Base-by-base conservation (phyloP, 768 basidiomycete genomes). In the Multifurca ochricompacta region DNA sequence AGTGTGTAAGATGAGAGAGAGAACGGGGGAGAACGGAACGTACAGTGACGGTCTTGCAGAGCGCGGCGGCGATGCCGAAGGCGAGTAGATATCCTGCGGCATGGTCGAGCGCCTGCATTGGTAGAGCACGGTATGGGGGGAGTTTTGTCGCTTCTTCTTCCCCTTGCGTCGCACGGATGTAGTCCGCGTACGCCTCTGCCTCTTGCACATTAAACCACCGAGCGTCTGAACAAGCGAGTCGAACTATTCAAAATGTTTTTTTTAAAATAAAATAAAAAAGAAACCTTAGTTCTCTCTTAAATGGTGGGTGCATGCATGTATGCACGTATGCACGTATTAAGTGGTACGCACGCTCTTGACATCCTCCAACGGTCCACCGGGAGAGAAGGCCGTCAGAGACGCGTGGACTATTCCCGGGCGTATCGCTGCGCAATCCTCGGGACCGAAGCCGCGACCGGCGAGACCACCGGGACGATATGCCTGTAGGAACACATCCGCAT, bases 141-240 rank as follows among this genome's bases (percentile, higher is more conserved):
- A 64, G 37, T 3, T 67, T 64, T 9, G 56, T 39, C 1, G 48
- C 44, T 8, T 30, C 51, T 21, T 9, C 39, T 4, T 51, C 48
- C 2, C 65, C 67, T 3, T 13, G 36, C 27, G 47, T 50, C 32
- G 47, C 48, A 16, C 48, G 42, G 13, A 52, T 54, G 50, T 65
- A 76, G 8, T 63, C 54, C 1, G 68, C 67, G 56, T 72, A 78
- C 2, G 77, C 77, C 46, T 73, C 67, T 2, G 71, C 79, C 66
- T 85, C 82, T 6, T 77, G 76, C n/a, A 68, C 62, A 48, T 81
- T 82, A 64, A 82, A 78, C 0, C 82, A 0, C 74, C 75, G 2
- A 79, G 79, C 0, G 78, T 81, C 66, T 85, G 81, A 0, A 82
- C 78, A 2, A 83, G 69, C 1, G 81, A 83, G 60, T 85, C 81